Conservation (phyloP, 176 grass and related monocot genomes). For the Oryza glumipatula region DNA sequence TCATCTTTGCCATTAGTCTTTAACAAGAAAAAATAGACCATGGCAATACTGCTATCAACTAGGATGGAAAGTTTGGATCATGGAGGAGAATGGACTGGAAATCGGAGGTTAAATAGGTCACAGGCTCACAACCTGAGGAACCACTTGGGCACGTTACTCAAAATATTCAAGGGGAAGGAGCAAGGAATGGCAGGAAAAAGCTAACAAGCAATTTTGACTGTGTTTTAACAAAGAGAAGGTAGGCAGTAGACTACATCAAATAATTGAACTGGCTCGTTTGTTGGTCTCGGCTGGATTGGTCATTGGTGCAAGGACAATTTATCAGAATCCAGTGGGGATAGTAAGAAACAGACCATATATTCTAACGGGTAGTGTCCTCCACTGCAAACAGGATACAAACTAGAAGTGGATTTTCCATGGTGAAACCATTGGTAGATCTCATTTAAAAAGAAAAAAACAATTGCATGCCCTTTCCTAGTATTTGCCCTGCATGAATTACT, state of each 20-base stretch:
- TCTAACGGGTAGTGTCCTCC: too few species aligned
- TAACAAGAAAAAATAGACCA: slow-evolving; percentile 5
- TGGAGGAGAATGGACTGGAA: background rate
- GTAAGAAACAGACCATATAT: too few species aligned
- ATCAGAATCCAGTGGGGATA: too few species aligned
- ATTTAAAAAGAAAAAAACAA: background rate
- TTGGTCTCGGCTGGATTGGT: too few species aligned
- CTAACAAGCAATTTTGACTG: background rate
- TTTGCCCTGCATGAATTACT: background rate
- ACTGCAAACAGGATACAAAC: background rate
- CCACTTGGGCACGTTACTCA: background rate
- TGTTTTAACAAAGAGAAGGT: background rate
- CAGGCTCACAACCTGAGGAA: background rate
- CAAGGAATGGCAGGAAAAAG: background rate
- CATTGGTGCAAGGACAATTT: too few species aligned
- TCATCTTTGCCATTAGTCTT: background rate
- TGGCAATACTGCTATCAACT: background rate
- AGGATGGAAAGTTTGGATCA: background rate
- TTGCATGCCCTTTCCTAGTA: background rate
- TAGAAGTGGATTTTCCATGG: too few species aligned
- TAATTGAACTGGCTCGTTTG: background rate
- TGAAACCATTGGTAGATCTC: too few species aligned
- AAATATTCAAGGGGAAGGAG: background rate
- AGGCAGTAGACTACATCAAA: background rate
- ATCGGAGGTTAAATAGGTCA: background rate